phyloP scores from a whole-genome alignment of 148 eudicot genomes.

The Vaccinium macrocarpon region DNA sequence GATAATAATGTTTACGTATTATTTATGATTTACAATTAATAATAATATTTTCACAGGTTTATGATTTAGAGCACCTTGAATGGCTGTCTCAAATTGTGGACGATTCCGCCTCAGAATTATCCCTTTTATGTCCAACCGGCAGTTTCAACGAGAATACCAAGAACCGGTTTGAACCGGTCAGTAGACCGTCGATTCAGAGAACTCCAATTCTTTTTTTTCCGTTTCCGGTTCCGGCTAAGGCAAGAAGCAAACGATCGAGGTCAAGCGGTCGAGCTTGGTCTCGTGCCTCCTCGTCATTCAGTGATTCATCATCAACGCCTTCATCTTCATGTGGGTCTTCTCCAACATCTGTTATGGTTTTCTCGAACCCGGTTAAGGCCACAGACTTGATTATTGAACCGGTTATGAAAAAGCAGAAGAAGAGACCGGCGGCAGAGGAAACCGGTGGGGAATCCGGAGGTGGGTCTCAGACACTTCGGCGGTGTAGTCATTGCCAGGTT shows the following conservation, averaged over 20 bases:
- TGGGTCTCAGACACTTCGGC: conserved; percentile 31
- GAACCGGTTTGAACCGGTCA: conserved; percentile 39
- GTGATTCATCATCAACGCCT: conserved; percentile 42
- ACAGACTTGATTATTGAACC: conserved; percentile 31
- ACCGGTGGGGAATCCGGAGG: conserved; percentile 25
- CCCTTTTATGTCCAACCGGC: conserved; percentile 44
- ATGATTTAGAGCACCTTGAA: conserved; percentile 74
- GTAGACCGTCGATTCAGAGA: conserved; percentile 20
- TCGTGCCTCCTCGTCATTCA: conserved; percentile 29
- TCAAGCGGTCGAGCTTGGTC: conserved; percentile 38
- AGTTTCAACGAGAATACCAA: conserved; percentile 32
- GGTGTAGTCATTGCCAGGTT: conserved; percentile 70
- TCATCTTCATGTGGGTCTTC: conserved; percentile 40
- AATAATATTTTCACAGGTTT: conserved; percentile 38
- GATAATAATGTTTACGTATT: no score
- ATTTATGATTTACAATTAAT: no score
- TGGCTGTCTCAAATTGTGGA: conserved; percentile 87
- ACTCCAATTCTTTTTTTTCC: conserved; percentile 35
- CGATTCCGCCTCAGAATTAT: conserved; percentile 61
- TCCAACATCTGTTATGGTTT: conserved; percentile 29
- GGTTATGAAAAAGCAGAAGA: conserved; percentile 50
- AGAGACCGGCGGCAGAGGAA: conserved; percentile 25
- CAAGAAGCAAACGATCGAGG: conserved; percentile 59
- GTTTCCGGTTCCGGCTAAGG: conserved; percentile 48
- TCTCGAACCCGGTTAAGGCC: conserved; percentile 27